Evolutionary conservation across 2,329 filamentous ascomycete species (phyloP), one percentile per base, ranked within the genome.

Genomic region (Helotiales sp.): DNA sequence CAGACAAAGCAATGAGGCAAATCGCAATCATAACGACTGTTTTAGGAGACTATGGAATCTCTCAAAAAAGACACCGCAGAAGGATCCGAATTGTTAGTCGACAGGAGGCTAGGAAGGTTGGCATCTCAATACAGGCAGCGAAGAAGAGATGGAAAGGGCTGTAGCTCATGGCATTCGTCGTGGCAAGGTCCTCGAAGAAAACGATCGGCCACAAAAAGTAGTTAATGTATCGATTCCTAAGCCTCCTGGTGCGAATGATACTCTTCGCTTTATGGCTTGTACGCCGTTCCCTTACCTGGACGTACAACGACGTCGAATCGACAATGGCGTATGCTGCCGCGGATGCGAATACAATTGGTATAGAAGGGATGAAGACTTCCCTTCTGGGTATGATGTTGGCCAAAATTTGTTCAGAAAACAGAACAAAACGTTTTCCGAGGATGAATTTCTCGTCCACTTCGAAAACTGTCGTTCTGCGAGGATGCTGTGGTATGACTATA

Each of bases 381-480:
- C 45, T 49, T 17, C 20, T 24, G 45, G 45, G 3, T 17, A 24
- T 49, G 22, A 24, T 49, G 24, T 49, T 49, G 11, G n/a, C 28
- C 30, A 60, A 60, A 30, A 50, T 60, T 24, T 61, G 32, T 65
- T 61, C 28, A 61, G 32, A 57, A 55, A 55, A 34, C 47, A 43
- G 57, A 55, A 65, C 34, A 55, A 57, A 62, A 43, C 32, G 3
- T 65, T 61, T 32, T 62, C 64, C 6, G 40, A 65, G 55, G 45
- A 65, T 60, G 63, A 65, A 40, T 65, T 60, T 55, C 63, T 65
- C 40, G 63, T 50, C 24, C 63, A 65, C 63, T 65, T 65, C 28
- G 63, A 60, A 59, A 60, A 2, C 28, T 65, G 55, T 59, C 37
- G 43, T 45, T 59, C 54, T 17, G 47, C 60, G 30, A 63, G 17